Conservation (phyloP, 345 rosid genomes). For the Eucalyptus cloeziana region DNA sequence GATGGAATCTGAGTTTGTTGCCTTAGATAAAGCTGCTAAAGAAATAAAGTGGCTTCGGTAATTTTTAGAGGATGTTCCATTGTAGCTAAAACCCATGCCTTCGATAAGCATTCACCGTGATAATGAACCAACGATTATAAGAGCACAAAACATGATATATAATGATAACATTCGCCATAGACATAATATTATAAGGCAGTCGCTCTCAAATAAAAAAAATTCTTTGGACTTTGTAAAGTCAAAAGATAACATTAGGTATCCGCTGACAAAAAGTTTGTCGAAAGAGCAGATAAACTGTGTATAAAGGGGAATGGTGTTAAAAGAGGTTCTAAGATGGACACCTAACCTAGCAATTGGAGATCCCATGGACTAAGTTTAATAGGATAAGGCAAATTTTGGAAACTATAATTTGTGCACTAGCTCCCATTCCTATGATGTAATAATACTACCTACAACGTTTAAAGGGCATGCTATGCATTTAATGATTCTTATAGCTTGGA, state of each 20-base stretch:
- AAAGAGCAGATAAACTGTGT: fast-evolving
- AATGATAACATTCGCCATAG: fast-evolving
- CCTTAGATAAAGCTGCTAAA: fast-evolving
- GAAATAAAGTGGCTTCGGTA: fast-evolving
- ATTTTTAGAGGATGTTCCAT: fast-evolving
- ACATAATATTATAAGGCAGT: fast-evolving
- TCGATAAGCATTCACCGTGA: fast-evolving
- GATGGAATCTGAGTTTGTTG: too few species aligned
- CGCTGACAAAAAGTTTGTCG: fast-evolving
- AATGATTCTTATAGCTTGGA: too few species aligned
- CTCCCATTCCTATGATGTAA: too few species aligned
- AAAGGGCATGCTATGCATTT: too few species aligned
- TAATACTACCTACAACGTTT: fast-evolving
- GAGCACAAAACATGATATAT: too few species aligned
- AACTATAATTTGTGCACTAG: too few species aligned
- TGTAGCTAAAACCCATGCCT: fast-evolving
- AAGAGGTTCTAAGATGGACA: too few species aligned
- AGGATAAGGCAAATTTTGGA: fast-evolving
- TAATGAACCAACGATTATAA: fast-evolving
- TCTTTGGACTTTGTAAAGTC: too few species aligned
- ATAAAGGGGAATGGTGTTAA: fast-evolving
- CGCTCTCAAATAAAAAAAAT: fast-evolving
- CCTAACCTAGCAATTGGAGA: too few species aligned
- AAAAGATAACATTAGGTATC: fast-evolving
- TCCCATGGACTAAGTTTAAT: too few species aligned